These are phyloP conservation scores for Exserohilum turcica DNA, from an alignment of 2,329 filamentous ascomycete genomes.

Conservation along the genomic window DNA sequence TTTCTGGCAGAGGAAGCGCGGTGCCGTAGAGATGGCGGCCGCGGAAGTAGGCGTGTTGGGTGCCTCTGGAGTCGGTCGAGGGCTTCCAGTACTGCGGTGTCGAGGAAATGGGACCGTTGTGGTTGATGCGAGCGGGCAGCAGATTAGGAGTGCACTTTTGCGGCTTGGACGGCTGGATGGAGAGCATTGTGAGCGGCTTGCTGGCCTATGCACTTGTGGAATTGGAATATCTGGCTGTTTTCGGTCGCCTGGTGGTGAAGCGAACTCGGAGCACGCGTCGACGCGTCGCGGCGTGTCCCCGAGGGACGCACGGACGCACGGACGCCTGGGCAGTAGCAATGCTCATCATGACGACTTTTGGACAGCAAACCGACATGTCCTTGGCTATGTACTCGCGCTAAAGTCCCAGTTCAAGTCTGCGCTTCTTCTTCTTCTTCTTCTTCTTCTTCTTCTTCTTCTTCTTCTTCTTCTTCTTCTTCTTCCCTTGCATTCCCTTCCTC, in stretches of 20 bases:
- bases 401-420: background rate
- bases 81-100: conserved; percentile 74
- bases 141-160: conserved; percentile 67
- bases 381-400: background rate
- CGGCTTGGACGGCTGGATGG: conserved; percentile 45
- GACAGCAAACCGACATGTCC: background rate
- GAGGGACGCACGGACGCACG: conserved; percentile 6
- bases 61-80: conserved; percentile 41
- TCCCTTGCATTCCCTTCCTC: background rate
- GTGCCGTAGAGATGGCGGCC: conserved; percentile 79
- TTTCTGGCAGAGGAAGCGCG: conserved; percentile 68
- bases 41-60: conserved; percentile 52
- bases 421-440: background rate
- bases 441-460: background rate
- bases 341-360: conserved; percentile 11
- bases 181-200: conserved; percentile 48
- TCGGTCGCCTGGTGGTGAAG: background rate
- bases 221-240: background rate
- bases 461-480: background rate
- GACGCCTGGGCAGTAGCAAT: background rate
- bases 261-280: conserved; percentile 15
- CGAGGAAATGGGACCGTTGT: conserved; percentile 72
- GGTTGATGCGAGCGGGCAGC: conserved; percentile 79
- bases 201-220: background rate
- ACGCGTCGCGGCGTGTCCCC: conserved; percentile 24